phyloP scores from a whole-genome alignment of 164 flowering plant species.

The Macadamia tetraphylla region DNA sequence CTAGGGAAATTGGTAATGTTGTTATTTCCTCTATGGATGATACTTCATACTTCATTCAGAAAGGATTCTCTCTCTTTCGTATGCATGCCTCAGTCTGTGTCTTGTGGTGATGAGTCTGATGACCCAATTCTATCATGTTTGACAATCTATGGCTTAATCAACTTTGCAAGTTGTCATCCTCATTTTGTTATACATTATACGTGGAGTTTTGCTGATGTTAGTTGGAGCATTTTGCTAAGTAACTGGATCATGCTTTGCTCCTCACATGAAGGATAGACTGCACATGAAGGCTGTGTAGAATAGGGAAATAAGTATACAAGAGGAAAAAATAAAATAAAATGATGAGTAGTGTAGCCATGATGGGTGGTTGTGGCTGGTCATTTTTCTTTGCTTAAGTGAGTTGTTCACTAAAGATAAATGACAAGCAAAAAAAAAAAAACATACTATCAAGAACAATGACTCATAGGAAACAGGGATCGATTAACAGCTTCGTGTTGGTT shows the following conservation, averaged over 20 bases:
- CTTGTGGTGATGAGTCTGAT: too few relatives aligned
- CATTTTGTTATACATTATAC: background rate
- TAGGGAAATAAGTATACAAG: background rate
- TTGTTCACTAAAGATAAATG: too few relatives aligned
- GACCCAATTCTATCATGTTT: too few relatives aligned
- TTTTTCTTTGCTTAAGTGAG: too few relatives aligned
- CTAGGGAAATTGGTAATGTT: constrained; percentile 72
- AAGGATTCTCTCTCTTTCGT: too few relatives aligned
- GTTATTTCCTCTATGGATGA: constrained; percentile 2
- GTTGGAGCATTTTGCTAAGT: background rate
- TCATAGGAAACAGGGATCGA: too few relatives aligned
- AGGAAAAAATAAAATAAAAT: background rate
- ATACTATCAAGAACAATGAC: too few relatives aligned
- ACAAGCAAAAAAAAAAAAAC: too few relatives aligned
- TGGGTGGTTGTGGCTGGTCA: too few relatives aligned
- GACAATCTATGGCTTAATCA: too few relatives aligned
- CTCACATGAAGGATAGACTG: background rate
- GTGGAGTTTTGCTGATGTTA: background rate
- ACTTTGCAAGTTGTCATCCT: background rate
- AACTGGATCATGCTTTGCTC: background rate
- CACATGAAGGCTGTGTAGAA: background rate
- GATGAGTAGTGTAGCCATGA: background rate
- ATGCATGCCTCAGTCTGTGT: too few relatives aligned
- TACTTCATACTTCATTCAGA: background rate
- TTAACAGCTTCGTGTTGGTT: too few relatives aligned